Conservation (phyloP, 2,329 filamentous ascomycete species). For the Chalaropsis ovoidea region DNA sequence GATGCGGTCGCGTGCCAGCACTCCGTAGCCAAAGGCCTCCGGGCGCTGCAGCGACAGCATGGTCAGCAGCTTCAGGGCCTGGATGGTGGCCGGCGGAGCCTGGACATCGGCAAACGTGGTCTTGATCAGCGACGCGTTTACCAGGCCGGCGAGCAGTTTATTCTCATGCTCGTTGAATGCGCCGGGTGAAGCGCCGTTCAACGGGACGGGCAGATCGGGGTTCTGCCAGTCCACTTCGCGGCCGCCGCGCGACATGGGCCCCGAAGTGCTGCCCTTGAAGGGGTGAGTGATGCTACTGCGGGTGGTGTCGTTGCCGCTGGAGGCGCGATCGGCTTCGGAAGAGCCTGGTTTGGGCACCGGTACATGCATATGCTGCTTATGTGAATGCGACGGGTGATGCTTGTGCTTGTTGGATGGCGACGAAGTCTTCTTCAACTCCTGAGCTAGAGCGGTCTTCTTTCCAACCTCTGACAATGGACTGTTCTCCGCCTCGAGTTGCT, state of each 20-base stretch:
- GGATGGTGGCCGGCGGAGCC: slow-evolving; percentile 68
- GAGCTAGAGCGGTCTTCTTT: slow-evolving; percentile 19
- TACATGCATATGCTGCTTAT: slow-evolving; percentile 20
- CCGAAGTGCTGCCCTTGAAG: slow-evolving; percentile 2
- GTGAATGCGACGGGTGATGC: slow-evolving; percentile 12
- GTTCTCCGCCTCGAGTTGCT: slow-evolving; percentile 14
- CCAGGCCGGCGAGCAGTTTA: slow-evolving; percentile 67
- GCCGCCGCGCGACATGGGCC: slow-evolving; percentile 20
- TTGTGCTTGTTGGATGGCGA: slow-evolving; percentile 5
- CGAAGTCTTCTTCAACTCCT: slow-evolving; percentile 9
- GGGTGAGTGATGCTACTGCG: slow-evolving; percentile 3
- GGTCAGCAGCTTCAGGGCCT: slow-evolving; percentile 79
- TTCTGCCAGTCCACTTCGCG: slow-evolving; percentile 10
- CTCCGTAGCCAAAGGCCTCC: slow-evolving; percentile 92
- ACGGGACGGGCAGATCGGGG: slow-evolving; percentile 14
- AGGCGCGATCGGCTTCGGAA: neutral
- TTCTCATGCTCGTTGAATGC: slow-evolving; percentile 66
- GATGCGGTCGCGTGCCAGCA: slow-evolving; percentile 82
- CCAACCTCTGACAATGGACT: slow-evolving; percentile 21
- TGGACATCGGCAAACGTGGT: slow-evolving; percentile 85
- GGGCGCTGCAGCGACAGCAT: slow-evolving; percentile 77
- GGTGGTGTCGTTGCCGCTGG: neutral
- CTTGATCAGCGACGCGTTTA: slow-evolving; percentile 69
- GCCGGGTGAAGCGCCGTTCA: neutral
- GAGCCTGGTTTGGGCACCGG: slow-evolving; percentile 16